Evolutionary conservation across 495 filamentous ascomycete species (phyloP), one percentile per base, ranked within the genome.

Genomic region (Aspergillus cavernicola): DNA sequence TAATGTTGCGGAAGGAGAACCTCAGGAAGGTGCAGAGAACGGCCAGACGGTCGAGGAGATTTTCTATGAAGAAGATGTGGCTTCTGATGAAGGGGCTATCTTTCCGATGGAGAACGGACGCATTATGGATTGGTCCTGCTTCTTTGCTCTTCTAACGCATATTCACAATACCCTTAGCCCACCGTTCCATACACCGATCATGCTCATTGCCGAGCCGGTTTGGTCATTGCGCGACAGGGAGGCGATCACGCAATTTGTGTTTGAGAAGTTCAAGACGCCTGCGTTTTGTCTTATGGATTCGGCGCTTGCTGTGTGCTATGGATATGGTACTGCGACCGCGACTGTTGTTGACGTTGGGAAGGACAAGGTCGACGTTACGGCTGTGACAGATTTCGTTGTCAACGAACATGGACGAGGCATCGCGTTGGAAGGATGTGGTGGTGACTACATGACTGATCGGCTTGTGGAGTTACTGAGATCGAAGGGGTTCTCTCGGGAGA

Each of bases 201-300:
- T 98, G 57, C 78, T 98, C 49, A 85, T 98, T 63, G 72, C 85
- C 12, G 85, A 93, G 42, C 93, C 93, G 0, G 82, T 82, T 40
- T 98, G 95, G 89, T 89, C 89, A 9, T 78, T 83, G 5, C 81
- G 84, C 41, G 89, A 96, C 66, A 84, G 85, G 61, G 90, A 96
- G 68, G 74, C 73, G 10, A 80, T 97, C 32, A 86, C 91, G 4
- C 88, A 89, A 51, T 98, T 96, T 71, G 80, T 97, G 56, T 98
- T 98, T 59, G 93, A 97, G 69, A 91, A 91, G 69, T 96, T 96
- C 66, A 96, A 93, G 74, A 90, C 86, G 1, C 93, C 93, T 0
- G 90, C 86, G 0, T 87, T 98, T 45, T 88, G 82, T 47, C 68
- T 97, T 33, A 85, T 97, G 75, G 86, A 97, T 66, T 82, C 88